Percentiles rank a stretch among this genome's conserved stretches.
phyloP scores from a whole-genome alignment of 257 asterid genomes.

The Jacaranda mimosifolia region DNA sequence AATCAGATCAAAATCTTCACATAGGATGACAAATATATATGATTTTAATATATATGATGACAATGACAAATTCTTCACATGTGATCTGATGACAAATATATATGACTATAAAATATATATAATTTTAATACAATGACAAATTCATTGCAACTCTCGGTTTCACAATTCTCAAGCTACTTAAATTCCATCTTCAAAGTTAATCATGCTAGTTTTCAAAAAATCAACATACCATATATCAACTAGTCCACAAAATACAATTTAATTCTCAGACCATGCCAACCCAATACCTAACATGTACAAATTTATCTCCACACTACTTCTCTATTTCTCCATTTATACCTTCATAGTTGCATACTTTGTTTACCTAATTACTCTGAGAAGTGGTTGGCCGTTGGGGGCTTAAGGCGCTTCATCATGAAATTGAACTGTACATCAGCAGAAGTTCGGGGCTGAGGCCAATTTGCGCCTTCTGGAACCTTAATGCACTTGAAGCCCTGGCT shows the following conservation, averaged over 20 bases:
- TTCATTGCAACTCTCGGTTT: not conserved
- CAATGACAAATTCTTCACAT: not conserved
- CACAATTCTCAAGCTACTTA: not conserved
- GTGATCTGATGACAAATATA: too few relatives aligned
- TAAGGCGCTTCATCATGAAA: conserved; percentile 73
- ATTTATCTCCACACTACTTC: conserved; percentile 1
- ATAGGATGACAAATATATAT: too few relatives aligned
- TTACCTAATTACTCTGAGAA: not conserved
- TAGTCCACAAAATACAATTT: not conserved
- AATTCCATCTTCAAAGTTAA: not conserved
- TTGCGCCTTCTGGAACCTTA: conserved; percentile 63
- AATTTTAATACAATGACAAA: not conserved
- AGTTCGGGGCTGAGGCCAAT: conserved; percentile 70
- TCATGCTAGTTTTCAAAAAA: not conserved
- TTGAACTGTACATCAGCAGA: conserved; percentile 50
- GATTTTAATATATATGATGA: too few relatives aligned
- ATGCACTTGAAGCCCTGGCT: conserved; percentile 58
- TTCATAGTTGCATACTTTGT: not conserved
- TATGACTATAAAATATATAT: too few relatives aligned
- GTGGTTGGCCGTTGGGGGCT: not conserved
- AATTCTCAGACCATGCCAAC: not conserved
- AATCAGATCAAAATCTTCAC: too few relatives aligned
- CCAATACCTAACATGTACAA: conserved; percentile 10
- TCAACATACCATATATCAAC: not conserved
- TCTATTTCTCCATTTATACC: not conserved